Base-by-base conservation (phyloP, 768 basidiomycete genomes). In the Xerocomus spinulosus region DNA sequence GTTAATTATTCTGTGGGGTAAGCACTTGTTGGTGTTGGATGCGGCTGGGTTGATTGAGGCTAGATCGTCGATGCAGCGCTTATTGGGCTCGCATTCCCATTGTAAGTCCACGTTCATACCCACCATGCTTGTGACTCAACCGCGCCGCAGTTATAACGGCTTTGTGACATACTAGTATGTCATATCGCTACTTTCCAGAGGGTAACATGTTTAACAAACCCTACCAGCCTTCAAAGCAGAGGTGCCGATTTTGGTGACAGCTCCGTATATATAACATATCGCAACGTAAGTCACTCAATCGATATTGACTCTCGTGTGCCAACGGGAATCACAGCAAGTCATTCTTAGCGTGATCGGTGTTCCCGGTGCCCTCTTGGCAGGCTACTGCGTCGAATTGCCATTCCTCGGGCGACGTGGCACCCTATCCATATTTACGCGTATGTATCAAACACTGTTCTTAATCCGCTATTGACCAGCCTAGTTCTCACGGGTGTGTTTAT, bases 21-120 rank as follows among this genome's bases (percentile, higher is more conserved):
- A 46, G 57, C 5, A 9, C 4, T 23, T 25, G 26, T 37, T 3
- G 10, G 14, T 14, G 28, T 3, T 37, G 21, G 3, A 30, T 4
- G 12, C 32, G 5, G 3, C 17, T 2, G 1, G 21, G 26, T 21
- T 36, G 9, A 15, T 21, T 45, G 24, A 60, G 24, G 10, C 21
- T 3, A 7, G 36, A 13, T 26, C 28, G 7, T 20, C 54, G 9
- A 52, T 52, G 18, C 23, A 86, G 85, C 79, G 2, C 70, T 89
- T 35, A 89, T 90, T 49, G 87, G 87, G 7, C 73, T 89, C 13
- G 86, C 86, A 3, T 87, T 83, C 53, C 85, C 87, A 14, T 64
- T 89, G 70, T 82, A 53, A 63, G 74, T 61, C 3, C 23, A 28
- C 3, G 18, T 29, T 29, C 10, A 6, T 34, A 17, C 9, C 1